Evolutionary conservation across 2,329 filamentous ascomycete genomes (phyloP), one percentile per base, ranked within the genome.

Genomic region (Aaosphaeria pasadenensis): DNA sequence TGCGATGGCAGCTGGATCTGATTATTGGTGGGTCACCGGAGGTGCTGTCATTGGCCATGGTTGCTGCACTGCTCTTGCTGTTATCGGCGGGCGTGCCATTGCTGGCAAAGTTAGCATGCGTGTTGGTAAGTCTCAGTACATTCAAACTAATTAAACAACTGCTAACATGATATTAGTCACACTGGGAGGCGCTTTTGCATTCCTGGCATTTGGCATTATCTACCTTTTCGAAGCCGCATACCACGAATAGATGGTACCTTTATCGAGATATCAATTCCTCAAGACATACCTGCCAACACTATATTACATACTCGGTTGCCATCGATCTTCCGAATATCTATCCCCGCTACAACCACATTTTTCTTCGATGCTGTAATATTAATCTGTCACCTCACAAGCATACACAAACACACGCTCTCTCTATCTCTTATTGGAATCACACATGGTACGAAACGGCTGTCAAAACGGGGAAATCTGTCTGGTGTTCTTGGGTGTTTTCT

Each of bases 11-110:
- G 92, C 94, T 32, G 94, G 94, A 17, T 89, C 95, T 71, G 94
- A 99, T 69, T 99, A 97, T 71, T 97, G 92, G 92, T 96, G 91
- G 88, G 94, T 99, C 33, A 96, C 91, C 4, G 78, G 91, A 42
- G 94, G 94, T 49, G 92, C 94, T 1, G 83, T 94, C 33, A 78
- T 83, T 42, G 94, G 94, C 7, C 94, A 99, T 71, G 87, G 83
- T 41, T 83, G 92, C 56, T 99, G 94, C 75, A 97, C 94, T 5
- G 87, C 88, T 42, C 86, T 90, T 24, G 94, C 94, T 39, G 94
- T 99, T 36, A 80, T 99, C 51, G 94, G 94, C 39, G 94, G 94
- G 7, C 82, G 90, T 60, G 92, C 94, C 44, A 89, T 99, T 70
- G 94, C 94, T 39, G 94, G 94, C 31, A 87, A 82, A 67, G 94